A percentile compares a stretch with the other conserved stretches of the same genome.
These are phyloP conservation scores for Camelina hispida DNA, from an alignment of 345 rosid genomes.

Conservation along the genomic window DNA sequence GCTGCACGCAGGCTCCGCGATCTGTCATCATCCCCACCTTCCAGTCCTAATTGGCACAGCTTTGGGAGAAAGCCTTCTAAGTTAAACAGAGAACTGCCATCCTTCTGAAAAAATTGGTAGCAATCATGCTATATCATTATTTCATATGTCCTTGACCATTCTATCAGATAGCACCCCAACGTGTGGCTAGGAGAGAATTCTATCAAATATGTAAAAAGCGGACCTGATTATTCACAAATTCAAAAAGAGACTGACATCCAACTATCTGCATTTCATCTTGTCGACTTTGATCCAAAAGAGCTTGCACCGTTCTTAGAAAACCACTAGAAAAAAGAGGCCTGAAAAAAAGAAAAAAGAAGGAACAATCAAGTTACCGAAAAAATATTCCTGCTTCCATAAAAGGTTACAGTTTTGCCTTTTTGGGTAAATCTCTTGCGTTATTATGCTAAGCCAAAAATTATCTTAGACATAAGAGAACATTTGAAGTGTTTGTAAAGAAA, in stretches of 20 bases:
- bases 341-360: slow-evolving; percentile 33
- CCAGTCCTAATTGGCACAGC: slow-evolving; percentile 83
- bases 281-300: slow-evolving; percentile 80
- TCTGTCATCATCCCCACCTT: slow-evolving; percentile 77
- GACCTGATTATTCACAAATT: slow-evolving; percentile 95
- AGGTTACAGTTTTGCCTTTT: slow-evolving; percentile 20
- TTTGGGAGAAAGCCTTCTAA: slow-evolving; percentile 91
- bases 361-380: slow-evolving; percentile 12
- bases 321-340: slow-evolving; percentile 92
- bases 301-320: slow-evolving; percentile 73
- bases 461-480: slow-evolving; percentile 7
- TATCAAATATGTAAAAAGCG: slow-evolving; percentile 30
- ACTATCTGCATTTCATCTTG: slow-evolving; percentile 77
- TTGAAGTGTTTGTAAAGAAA: slow-evolving; percentile 26
- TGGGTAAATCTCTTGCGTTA: slow-evolving; percentile 14
- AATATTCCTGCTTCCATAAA: slow-evolving; percentile 18
- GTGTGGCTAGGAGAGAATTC: slow-evolving; percentile 16
- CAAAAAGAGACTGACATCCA: slow-evolving; percentile 87
- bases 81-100: slow-evolving; percentile 82
- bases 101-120: slow-evolving; percentile 64
- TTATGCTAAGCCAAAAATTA: slow-evolving; percentile 14
- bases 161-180: slow-evolving; percentile 15
- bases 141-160: slow-evolving; percentile 10
- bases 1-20: slow-evolving; percentile 63
- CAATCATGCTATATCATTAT: slow-evolving; percentile 2